phyloP scores from a whole-genome alignment of 1,284 basidiomycete genomes.

The Cryptococcus sp. region DNA sequence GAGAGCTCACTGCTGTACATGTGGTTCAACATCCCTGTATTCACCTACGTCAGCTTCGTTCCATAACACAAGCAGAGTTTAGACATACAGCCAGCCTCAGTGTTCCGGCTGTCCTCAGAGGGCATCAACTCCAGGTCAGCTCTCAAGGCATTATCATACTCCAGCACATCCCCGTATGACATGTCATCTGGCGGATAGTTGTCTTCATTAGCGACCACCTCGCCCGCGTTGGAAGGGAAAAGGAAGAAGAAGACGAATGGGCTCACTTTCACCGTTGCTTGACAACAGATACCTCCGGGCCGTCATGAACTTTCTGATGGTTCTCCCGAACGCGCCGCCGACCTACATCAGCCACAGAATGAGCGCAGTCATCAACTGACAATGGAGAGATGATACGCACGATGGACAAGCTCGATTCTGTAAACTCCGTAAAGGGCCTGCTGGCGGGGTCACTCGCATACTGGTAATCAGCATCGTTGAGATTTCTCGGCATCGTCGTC shows the following conservation, averaged over 20 bases:
- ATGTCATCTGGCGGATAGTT: not conserved
- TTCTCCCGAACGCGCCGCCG: slow-evolving; percentile 1
- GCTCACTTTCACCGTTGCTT: too few relatives aligned
- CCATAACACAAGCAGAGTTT: not conserved
- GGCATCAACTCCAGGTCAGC: not conserved
- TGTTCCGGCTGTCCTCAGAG: not conserved
- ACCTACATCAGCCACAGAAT: not conserved
- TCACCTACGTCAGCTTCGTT: not conserved
- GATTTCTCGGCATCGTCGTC: not conserved
- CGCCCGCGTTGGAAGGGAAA: too few relatives aligned
- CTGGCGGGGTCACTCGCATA: not conserved
- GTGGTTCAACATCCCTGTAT: slow-evolving; percentile 20
- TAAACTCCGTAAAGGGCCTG: slow-evolving; percentile 5
- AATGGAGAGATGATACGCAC: not conserved
- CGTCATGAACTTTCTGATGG: not conserved
- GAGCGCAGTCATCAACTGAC: too few relatives aligned
- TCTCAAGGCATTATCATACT: not conserved
- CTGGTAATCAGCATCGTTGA: slow-evolving; percentile 3
- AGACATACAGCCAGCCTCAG: slow-evolving; percentile 2
- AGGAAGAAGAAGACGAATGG: too few relatives aligned
- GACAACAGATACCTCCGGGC: not conserved
- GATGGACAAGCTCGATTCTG: slow-evolving; percentile 11
- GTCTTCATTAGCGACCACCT: not conserved
- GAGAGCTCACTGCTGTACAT: slow-evolving; percentile 9
- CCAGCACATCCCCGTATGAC: not conserved